A percentile compares a stretch with the other conserved stretches of the same genome.
phyloP scores from a whole-genome alignment of 2,329 filamentous ascomycete genomes.

The Monilinia fructigena region DNA sequence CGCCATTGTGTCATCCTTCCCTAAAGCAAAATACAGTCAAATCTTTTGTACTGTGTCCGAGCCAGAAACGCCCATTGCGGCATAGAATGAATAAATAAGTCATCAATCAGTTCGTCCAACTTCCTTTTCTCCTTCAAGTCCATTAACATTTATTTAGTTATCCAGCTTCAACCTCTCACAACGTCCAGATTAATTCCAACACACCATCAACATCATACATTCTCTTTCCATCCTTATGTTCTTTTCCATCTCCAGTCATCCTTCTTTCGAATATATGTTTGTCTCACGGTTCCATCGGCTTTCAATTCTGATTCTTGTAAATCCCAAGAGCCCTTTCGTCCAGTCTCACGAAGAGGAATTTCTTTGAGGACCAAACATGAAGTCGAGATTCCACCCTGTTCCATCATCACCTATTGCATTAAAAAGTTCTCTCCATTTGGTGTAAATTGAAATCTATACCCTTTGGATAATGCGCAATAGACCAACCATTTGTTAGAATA shows the following conservation, averaged over 20 bases:
- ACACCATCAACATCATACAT: slow-evolving; percentile 56
- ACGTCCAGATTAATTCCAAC: slow-evolving; percentile 57
- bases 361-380: slow-evolving; percentile 51
- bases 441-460: slow-evolving; percentile 38
- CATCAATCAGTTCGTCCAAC: slow-evolving; percentile 5
- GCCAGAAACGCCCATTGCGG: slow-evolving; percentile 15
- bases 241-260: slow-evolving; percentile 53
- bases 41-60: neutral
- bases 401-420: slow-evolving; percentile 34
- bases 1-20: neutral
- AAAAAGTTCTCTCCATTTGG: slow-evolving; percentile 40
- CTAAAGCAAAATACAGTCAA: slow-evolving; percentile 1
- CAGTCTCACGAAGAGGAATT: slow-evolving; percentile 49
- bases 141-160: slow-evolving; percentile 12
- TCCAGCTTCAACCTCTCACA: slow-evolving; percentile 31
- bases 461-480: slow-evolving; percentile 36
- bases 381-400: slow-evolving; percentile 44
- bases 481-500: slow-evolving; percentile 38
- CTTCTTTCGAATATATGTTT: slow-evolving; percentile 53
- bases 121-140: neutral
- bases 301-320: slow-evolving; percentile 50
- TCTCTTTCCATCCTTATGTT: slow-evolving; percentile 42
- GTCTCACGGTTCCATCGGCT: slow-evolving; percentile 51
- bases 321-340: slow-evolving; percentile 55
- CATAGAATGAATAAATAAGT: slow-evolving; percentile 18